Evolutionary conservation across 192 early-diverging fungal genomes (phyloP), one percentile per base, ranked within the genome.

Genomic region (Haplosporangium gracile): DNA sequence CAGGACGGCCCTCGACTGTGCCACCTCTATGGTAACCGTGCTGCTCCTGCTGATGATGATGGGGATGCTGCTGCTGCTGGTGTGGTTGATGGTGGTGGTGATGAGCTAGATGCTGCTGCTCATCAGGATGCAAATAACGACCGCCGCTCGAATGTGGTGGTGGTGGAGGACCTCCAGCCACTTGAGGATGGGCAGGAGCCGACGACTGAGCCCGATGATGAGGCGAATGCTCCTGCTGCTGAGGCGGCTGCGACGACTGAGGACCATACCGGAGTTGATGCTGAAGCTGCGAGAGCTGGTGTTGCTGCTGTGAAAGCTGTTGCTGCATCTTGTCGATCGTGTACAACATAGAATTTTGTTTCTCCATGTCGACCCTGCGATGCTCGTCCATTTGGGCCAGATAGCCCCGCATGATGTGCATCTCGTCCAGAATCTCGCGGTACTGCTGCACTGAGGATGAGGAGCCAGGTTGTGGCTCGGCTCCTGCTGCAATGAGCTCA

Each of bases 271-370:
- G 77, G 32, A 86, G 75, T 38, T 86, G 84, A 20, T 77, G 63
- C 24, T 86, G 84, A 53, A 86, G 51, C 11, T 81, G 75, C 18
- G 68, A 69, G n/a, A 86, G 71, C 68, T 81, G 79, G 20, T 86
- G 79, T 45, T 86, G 84, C 32, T 86, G 84, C 16, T 77, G 79
- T 11, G 80, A 79, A 4, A 86, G 55, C 34, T 86, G 78, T 29
- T 77, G 74, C 51, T 86, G 84, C 32, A 86, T 51, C 51, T 80
- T 81, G 39, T 86, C 84, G 1, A 86, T 60, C 40, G 36, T 69
- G n/a, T 81, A 81, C 63, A 81, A 55, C 79, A 86, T 60, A 5
- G 76, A 47, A 0, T 9, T 20, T 42, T 86, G 84, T 70, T 86
- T 80, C 6, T 86, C 79, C 29, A 47, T 22, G 18, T 80, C 79